Conservation (phyloP, 2,329 filamentous ascomycete genomes). For the Paraphaeosphaeria sporulosa region DNA sequence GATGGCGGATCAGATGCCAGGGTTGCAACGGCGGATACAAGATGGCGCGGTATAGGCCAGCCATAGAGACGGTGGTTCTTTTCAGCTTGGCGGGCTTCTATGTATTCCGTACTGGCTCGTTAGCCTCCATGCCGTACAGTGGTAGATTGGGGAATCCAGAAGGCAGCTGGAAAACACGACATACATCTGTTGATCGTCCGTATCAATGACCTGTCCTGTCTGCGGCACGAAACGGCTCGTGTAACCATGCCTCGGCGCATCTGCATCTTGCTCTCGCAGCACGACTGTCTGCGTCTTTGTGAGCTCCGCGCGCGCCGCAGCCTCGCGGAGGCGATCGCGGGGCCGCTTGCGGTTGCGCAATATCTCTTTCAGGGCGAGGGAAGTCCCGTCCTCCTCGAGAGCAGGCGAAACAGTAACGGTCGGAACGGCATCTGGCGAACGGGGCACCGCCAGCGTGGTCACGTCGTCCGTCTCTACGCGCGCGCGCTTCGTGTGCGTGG, state of each 20-base stretch:
- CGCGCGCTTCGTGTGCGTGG: constrained; percentile 33
- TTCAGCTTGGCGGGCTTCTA: constrained; percentile 81
- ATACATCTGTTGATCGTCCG: constrained; percentile 80
- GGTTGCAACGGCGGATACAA: constrained; percentile 31
- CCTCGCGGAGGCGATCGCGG: constrained; percentile 33
- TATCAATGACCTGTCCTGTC: constrained; percentile 71
- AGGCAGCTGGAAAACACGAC: constrained; percentile 62
- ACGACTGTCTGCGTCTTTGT: constrained; percentile 25
- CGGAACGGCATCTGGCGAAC: constrained; percentile 17
- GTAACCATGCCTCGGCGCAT: constrained; percentile 32
- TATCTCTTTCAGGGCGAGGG: constrained; percentile 37
- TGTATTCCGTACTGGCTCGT: constrained; percentile 82
- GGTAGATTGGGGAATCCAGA: neutral
- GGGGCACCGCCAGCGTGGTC: constrained; percentile 2
- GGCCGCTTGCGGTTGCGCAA: constrained; percentile 41
- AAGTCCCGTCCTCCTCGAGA: constrained; percentile 26
- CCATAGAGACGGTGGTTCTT: constrained; percentile 42
- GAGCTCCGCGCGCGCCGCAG: constrained; percentile 27
- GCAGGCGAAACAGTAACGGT: neutral
- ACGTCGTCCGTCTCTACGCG: constrained; percentile 24
- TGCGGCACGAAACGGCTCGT: constrained; percentile 71
- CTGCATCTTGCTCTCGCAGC: constrained; percentile 29
- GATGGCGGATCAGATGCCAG: constrained; percentile 35
- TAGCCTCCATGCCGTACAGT: constrained; percentile 56
- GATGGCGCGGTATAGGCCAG: constrained; percentile 41